Conservation (phyloP, 805 yeast genomes). For the Starmerella khaoyaiensis region DNA sequence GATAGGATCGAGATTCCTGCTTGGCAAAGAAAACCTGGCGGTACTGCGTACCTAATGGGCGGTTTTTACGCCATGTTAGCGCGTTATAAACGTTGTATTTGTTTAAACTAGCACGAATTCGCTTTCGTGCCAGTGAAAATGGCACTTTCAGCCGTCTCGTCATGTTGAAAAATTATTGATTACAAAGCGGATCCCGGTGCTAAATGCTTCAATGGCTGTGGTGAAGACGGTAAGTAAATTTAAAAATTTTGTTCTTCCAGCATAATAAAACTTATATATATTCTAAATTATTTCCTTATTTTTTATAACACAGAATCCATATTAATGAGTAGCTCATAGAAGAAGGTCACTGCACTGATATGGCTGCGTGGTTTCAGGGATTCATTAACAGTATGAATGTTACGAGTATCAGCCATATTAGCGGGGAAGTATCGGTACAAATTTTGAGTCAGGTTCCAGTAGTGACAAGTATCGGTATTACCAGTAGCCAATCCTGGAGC, state of each 20-base stretch:
- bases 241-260: too few species aligned
- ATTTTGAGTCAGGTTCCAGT: conserved; percentile 48
- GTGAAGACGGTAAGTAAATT: too few species aligned
- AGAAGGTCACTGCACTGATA: conserved; percentile 29
- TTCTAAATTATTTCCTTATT: not conserved
- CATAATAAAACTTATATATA: too few species aligned
- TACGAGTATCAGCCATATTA: conserved; percentile 16
- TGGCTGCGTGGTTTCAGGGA: conserved; percentile 43
- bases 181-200: too few species aligned
- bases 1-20: conserved; percentile 85
- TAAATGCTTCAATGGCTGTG: too few species aligned
- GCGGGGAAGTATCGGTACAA: conserved; percentile 39
- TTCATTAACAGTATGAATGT: conserved; percentile 53
- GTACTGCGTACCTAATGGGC: conserved; percentile 43
- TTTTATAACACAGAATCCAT: not conserved
- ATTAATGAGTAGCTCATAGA: conserved; percentile 24
- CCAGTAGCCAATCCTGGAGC: conserved; percentile 54
- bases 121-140: conserved; percentile 28
- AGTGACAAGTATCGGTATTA: conserved; percentile 58
- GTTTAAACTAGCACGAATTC: conserved; percentile 77
- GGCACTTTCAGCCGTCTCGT: conserved; percentile 25
- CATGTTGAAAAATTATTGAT: conserved; percentile 17
- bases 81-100: conserved; percentile 81
- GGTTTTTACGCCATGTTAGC: conserved; percentile 49
- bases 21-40: conserved; percentile 90